Base-by-base conservation (phyloP, 208 protist species). In the Porcisia deanei region DNA sequence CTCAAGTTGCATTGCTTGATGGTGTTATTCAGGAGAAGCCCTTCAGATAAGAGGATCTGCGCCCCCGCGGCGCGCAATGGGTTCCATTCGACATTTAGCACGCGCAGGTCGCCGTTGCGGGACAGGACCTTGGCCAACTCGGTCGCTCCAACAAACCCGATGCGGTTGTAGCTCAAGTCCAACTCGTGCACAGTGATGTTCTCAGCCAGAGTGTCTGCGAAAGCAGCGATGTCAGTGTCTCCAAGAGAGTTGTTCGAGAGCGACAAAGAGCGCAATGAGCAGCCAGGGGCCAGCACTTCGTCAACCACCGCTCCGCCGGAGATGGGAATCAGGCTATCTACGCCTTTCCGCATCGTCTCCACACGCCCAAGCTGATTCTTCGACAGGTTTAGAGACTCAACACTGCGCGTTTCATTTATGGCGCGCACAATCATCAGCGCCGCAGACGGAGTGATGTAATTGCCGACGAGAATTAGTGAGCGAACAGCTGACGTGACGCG, bases 41-140 rank as follows among this genome's bases (percentile, higher is more conserved):
- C 92, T 41, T 98, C 89, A 20, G 72, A 81, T 58, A 98, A 75
- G 58, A 98, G 73, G 14, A 85, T 64, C 22, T 88, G 61, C 60
- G 83, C 84, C 30, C 89, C 93, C 20, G 84, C 83, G 12, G 83
- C 82, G 37, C 90, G 82, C 73, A 98, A 88, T n/a, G 82, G 64
- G 76, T 98, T 98, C 89, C 92, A 95, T 79, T 98, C 91, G n/a
- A 97, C 45, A 76, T 97, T 97, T 45, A 98, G 77, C 75, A 91
- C 82, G 25, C 89, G 90, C n/a, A 98, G 71, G 71, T 97, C 93
- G 54, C 81, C 82, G 78, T 97, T 97, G 45, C 85, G 86, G 45
- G 88, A 85, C 9, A 98, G 78, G 67, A 97, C 87, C 60, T 89
- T 84, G 14, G 88, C 86, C 30, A 97, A 63, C 74, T 93, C 89